Evolutionary conservation across 441 rosid species (phyloP), one percentile per base, ranked within the genome.

Genomic region (Adansonia grandidieri): DNA sequence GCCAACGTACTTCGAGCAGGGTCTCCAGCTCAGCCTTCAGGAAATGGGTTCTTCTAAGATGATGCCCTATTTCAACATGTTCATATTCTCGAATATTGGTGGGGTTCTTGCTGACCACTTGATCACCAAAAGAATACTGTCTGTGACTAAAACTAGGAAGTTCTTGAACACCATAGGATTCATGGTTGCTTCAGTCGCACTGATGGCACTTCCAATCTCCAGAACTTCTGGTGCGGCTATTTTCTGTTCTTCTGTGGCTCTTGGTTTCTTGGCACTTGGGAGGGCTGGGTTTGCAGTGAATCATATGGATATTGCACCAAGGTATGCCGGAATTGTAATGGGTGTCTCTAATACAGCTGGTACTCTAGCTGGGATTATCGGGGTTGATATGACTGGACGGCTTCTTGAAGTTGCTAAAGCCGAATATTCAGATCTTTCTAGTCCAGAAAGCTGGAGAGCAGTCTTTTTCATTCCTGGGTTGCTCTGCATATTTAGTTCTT

Each of bases 261-360:
- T 96, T 50, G 98, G 98, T 37, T 93, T 89, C 82, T 80, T 96
- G 80, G 99, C 99, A 11, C 79, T 96, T 28, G 97, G 98, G 32
- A 89, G 98, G 82, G 94, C 99, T 32, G 99, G 98, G 28, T 92
- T 96, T 77, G 99, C 99, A 0, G 96, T 92, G 74, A 96, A 94
- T 82, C 99, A 93, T 82, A 91, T 94, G 98, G 99, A 91, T 79
- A 94, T 92, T 69, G 96, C 98, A 71, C 99, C 98, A 1, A 87
- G 91, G 80, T 93, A 96, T 74, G 99, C 99, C 0, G 97, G 98
- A 67, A 92, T 92, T 45, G 93, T 93, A 65, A 96, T 93, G 99
- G 97, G 98, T 40, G 96, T 96, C 77, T 95, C 98, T 1, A 96
- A 96, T 77, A 96, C 99, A 4, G 99, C 97, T 5, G 98, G 99